Evolutionary conservation across 805 yeast genomes (phyloP).

Genomic region (Suhomyces vadensis): DNA sequence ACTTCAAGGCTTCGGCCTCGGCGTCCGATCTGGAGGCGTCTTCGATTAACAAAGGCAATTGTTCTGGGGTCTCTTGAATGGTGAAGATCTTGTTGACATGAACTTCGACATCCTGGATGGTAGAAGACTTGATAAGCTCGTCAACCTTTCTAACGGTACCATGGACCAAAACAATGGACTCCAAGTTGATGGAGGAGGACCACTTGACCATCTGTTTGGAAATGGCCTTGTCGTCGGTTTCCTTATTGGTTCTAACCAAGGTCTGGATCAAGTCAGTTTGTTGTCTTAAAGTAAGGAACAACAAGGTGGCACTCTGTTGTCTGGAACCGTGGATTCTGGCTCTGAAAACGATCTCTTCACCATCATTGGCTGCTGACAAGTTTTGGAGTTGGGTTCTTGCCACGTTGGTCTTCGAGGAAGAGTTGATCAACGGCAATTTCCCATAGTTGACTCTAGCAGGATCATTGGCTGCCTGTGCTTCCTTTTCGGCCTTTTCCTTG

Average conservation of each 20-base stretch:
- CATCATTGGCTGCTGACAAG: slow-evolving; percentile 64
- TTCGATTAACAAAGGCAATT: slow-evolving; percentile 91
- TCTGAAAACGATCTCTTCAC: slow-evolving; percentile 78
- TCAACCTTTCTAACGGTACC: slow-evolving; percentile 84
- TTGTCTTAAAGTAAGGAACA: slow-evolving; percentile 89
- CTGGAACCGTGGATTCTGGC: slow-evolving; percentile 93
- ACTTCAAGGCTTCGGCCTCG: slow-evolving; percentile 86
- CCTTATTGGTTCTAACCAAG: slow-evolving; percentile 72
- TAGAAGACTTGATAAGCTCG: slow-evolving; percentile 85
- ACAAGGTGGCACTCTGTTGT: slow-evolving; percentile 94
- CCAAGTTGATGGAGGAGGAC: slow-evolving; percentile 83
- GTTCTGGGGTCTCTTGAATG: slow-evolving; percentile 85
- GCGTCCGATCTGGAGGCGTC: slow-evolving; percentile 95
- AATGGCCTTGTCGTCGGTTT: slow-evolving; percentile 47
- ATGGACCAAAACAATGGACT: slow-evolving; percentile 86
- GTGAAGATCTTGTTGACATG: slow-evolving; percentile 71
- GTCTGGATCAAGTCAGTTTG: slow-evolving; percentile 83
- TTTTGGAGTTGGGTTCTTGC: slow-evolving; percentile 59
- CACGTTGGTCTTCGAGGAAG: slow-evolving; percentile 64
- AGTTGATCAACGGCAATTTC: slow-evolving; percentile 81
- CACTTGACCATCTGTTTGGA: slow-evolving; percentile 97
- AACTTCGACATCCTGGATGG: slow-evolving; percentile 88
- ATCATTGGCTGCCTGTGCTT: slow-evolving; percentile 70
- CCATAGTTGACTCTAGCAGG: slow-evolving; percentile 90
- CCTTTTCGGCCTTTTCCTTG: slow-evolving; percentile 80